Evolutionary conservation across 2,329 filamentous ascomycete species (phyloP), one percentile per base, ranked within the genome.

Genomic region (Phialophora chinensis): DNA sequence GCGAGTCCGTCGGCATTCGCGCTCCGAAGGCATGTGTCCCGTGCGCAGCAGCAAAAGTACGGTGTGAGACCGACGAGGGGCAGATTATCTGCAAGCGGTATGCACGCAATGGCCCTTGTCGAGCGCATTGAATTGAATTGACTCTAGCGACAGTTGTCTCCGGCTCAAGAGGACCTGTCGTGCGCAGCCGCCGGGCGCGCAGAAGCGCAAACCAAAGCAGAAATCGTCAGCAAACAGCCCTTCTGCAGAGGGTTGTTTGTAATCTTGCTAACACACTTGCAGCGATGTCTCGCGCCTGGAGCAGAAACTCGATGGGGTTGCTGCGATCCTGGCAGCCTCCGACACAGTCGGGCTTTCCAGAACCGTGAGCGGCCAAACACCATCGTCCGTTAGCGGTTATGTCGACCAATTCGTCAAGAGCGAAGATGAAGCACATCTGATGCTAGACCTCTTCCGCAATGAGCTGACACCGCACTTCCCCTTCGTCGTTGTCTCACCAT

Each of bases 301-400:
- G 54, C 68, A 68, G 11, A 75, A 76, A 53, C 60, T 75, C 14
- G 73, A 76, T 29, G 71, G 69, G 5, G 74, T 76, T 61, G 71
- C 72, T 12, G 70, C 72, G 7, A 52, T 75, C 10, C 60, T 75
- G 29, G 68, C 71, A 1, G 65, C 72, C 29, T 62, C 65, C 52
- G 20, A 54, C 52, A 54, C 23, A 5, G 27, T 54, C 7, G 52
- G 52, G 4, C 35, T 42, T 17, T 5, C 35, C 35, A 42, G 35
- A 4, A 5, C 35, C 35, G 4, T 17, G 14, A 42, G 35, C 35
- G 35, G 35, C 35, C 52, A 33, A 27, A 29, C 52, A n/a, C 52
- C 17, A 14, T 27, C 62, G 14, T 63, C 62, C 29, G 57, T 60
- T 6, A 29, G 29, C 12, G 54, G 31, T 17, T 60, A 50, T n/a